phyloP scores from a whole-genome alignment of 2,329 filamentous ascomycete genomes.

The Clonostachys chloroleuca region DNA sequence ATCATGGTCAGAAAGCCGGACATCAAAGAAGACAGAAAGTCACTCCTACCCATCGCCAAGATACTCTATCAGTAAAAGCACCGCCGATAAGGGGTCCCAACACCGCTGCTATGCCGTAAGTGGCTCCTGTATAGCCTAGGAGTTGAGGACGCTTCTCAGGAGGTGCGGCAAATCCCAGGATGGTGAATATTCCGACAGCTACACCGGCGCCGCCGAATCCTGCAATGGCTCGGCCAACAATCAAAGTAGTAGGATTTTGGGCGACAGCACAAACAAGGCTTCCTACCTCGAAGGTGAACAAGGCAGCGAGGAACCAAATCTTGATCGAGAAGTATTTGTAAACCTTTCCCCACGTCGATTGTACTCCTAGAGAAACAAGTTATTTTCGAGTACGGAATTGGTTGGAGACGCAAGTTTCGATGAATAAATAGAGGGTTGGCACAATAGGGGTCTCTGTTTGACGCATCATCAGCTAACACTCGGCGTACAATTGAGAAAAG shows the following conservation, averaged over 20 bases:
- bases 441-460: too few relatives aligned
- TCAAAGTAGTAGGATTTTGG: slow-evolving; percentile 2
- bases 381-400: background rate
- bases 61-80: slow-evolving; percentile 13
- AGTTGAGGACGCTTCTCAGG: background rate
- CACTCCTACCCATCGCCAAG: slow-evolving; percentile 15
- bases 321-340: slow-evolving; percentile 5
- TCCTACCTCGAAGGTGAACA: slow-evolving; percentile 5
- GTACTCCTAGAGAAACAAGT: background rate
- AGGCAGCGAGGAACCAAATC: slow-evolving; percentile 2
- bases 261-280: slow-evolving; percentile 6
- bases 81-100: slow-evolving; percentile 15
- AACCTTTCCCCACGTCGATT: slow-evolving; percentile 4
- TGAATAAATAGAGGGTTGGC: too few relatives aligned
- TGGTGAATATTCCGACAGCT: background rate
- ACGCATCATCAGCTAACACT: too few relatives aligned
- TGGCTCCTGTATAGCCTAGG: slow-evolving; percentile 11
- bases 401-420: too few relatives aligned
- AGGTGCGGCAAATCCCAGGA: background rate
- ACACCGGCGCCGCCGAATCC: slow-evolving; percentile 1
- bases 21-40: too few relatives aligned
- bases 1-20: background rate
- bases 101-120: slow-evolving; percentile 15
- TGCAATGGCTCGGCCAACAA: slow-evolving; percentile 4
- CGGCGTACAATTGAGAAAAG: slow-evolving; percentile 33